A percentile compares a stretch with the other conserved stretches of the same genome.
phyloP scores from a whole-genome alignment of 371 early-diverging fungal species.

The Mortierella polycephala region DNA sequence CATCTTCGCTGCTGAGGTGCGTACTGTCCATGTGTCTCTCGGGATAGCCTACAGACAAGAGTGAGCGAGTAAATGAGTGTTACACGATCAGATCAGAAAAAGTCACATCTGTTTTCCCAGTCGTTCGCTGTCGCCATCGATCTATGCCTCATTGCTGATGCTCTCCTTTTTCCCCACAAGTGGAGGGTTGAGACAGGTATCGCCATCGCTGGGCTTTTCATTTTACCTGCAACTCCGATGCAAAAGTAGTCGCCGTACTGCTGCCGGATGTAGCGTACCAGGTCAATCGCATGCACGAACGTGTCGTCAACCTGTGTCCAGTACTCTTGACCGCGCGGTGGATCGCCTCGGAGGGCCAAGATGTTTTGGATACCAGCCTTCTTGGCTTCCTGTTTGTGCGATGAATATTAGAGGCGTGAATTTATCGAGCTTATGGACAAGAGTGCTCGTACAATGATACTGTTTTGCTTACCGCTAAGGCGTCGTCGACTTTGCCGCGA shows the following conservation, averaged over 20 bases:
- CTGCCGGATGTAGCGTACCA: conserved; percentile 90
- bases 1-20: conserved; percentile 55
- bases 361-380: conserved; percentile 92
- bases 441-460: neutral
- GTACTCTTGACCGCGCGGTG: conserved; percentile 84
- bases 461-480: conserved; percentile 65
- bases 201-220: neutral
- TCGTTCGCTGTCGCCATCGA: conserved; percentile 34
- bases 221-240: conserved; percentile 89
- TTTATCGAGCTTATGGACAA: neutral
- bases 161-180: neutral
- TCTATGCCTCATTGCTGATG: neutral
- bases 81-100: neutral
- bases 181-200: neutral
- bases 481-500: conserved; percentile 82
- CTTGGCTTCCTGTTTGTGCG: conserved; percentile 73
- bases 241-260: conserved; percentile 94
- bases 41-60: conserved; percentile 75
- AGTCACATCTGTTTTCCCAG: neutral
- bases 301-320: conserved; percentile 83
- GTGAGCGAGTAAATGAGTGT: neutral
- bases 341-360: conserved; percentile 92
- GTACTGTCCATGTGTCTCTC: conserved; percentile 88
- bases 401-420: neutral
- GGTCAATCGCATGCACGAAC: conserved; percentile 88